phyloP scores from a whole-genome alignment of 169 alveolate genomes.

The Toxoplasma gondii region DNA sequence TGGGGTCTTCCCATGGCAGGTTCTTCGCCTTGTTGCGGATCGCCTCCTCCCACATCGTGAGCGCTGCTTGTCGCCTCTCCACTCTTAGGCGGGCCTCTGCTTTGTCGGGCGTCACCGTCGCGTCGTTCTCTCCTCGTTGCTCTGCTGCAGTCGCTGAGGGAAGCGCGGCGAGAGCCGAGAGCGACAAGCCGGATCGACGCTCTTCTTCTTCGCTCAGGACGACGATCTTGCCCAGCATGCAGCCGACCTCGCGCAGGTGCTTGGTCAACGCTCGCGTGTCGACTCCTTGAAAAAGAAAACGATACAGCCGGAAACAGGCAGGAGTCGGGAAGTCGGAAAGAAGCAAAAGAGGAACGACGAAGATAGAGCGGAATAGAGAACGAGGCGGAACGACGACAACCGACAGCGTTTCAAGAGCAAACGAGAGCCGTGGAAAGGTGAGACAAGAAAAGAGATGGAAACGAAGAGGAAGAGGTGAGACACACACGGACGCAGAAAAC shows the following conservation, averaged over 20 bases:
- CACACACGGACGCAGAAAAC: too few species aligned
- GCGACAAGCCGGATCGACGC: not conserved
- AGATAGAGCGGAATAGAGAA: not conserved
- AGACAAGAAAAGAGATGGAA: too few species aligned
- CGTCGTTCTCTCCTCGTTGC: constrained; percentile 9
- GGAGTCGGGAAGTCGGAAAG: too few species aligned
- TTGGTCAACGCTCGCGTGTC: constrained; percentile 90
- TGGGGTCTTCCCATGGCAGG: constrained; percentile 60
- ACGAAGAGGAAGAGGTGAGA: too few species aligned
- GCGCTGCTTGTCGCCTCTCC: not conserved
- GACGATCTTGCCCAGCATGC: constrained; percentile 82
- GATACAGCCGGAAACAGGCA: too few species aligned
- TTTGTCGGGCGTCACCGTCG: not conserved
- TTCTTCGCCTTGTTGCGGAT: constrained; percentile 17
- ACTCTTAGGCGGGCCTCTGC: not conserved
- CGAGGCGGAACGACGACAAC: not conserved
- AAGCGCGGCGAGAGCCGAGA: not conserved
- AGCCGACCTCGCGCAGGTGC: constrained; percentile 81
- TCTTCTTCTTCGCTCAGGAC: constrained; percentile 66
- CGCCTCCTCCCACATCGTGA: not conserved
- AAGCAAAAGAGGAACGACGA: constrained; percentile 43
- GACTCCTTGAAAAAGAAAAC: constrained; percentile 78
- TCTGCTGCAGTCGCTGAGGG: not conserved
- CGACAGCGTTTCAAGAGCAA: too few species aligned
- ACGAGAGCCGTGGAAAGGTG: too few species aligned